Conservation (phyloP, 176 grass and related monocot genomes). For the Eremochloa ophiuroides region DNA sequence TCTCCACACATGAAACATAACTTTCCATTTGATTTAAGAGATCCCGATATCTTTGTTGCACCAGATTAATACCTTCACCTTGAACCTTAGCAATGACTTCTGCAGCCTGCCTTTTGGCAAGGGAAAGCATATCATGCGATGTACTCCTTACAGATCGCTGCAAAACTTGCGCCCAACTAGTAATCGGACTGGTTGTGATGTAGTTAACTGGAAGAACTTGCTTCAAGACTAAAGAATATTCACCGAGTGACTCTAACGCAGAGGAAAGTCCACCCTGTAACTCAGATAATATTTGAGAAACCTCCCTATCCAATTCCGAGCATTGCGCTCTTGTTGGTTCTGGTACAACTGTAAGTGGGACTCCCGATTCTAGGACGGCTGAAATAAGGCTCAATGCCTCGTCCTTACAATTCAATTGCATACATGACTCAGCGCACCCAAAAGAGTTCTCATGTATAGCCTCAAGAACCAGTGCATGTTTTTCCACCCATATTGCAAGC, state of each 20-base stretch:
- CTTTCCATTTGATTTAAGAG: constrained; percentile 81
- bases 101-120: constrained; percentile 77
- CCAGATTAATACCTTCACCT: constrained; percentile 64
- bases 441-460: constrained; percentile 61
- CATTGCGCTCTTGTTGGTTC: constrained; percentile 84
- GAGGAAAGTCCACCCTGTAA: constrained; percentile 65
- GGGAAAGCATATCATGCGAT: constrained; percentile 74
- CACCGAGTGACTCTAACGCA: constrained; percentile 61
- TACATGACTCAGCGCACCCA: constrained; percentile 30
- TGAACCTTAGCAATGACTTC: constrained; percentile 83
- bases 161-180: constrained; percentile 87
- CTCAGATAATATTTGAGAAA: constrained; percentile 75
- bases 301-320: constrained; percentile 86
- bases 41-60: constrained; percentile 69
- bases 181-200: constrained; percentile 74
- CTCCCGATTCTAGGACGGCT: constrained; percentile 69
- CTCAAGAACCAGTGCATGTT: constrained; percentile 77
- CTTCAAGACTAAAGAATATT: constrained; percentile 74
- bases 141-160: constrained; percentile 69
- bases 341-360: constrained; percentile 91
- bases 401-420: constrained; percentile 50
- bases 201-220: constrained; percentile 83
- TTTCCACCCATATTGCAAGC: constrained; percentile 76
- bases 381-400: constrained; percentile 76
- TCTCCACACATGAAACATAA: constrained; percentile 63